Evolutionary conservation across 345 rosid species (phyloP).

Genomic region (Rhodomyrtus tomentosa): DNA sequence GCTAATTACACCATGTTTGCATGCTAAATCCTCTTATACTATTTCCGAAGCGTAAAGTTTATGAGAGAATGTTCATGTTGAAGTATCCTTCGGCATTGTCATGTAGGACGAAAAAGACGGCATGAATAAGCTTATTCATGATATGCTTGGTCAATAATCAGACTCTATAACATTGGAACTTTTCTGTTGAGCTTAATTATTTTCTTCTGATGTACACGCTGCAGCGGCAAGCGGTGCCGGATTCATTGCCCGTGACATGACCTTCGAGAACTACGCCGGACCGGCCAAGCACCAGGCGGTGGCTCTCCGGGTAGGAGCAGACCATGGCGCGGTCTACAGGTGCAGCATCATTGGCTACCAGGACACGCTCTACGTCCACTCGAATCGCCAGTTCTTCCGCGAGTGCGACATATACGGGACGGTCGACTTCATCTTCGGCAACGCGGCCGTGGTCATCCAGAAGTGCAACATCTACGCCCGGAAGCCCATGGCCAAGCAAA

Average conservation of each 20-base stretch:
- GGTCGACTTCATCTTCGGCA: conserved; percentile 89
- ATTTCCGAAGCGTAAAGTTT: neutral
- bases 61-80: neutral
- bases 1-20: neutral
- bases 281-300: conserved; percentile 92
- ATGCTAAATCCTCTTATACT: neutral
- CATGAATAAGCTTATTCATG: neutral
- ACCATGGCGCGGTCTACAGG: conserved; percentile 73
- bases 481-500: conserved; percentile 69
- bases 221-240: conserved; percentile 92
- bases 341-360: conserved; percentile 78
- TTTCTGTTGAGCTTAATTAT: neutral
- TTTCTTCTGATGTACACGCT: neutral
- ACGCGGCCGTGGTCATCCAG: conserved; percentile 93
- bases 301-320: conserved; percentile 91
- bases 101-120: neutral
- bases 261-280: conserved; percentile 86
- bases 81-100: neutral
- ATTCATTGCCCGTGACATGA: conserved; percentile 85
- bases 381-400: conserved; percentile 88
- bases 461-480: conserved; percentile 76
- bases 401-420: conserved; percentile 89
- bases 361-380: conserved; percentile 93
- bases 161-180: too few species aligned
- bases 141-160: neutral